Percentiles rank a stretch among this genome's conserved stretches.
These are phyloP conservation scores for Bryopsis sp. DNA, from an alignment of 139 green algal species.

Conservation along the genomic window DNA sequence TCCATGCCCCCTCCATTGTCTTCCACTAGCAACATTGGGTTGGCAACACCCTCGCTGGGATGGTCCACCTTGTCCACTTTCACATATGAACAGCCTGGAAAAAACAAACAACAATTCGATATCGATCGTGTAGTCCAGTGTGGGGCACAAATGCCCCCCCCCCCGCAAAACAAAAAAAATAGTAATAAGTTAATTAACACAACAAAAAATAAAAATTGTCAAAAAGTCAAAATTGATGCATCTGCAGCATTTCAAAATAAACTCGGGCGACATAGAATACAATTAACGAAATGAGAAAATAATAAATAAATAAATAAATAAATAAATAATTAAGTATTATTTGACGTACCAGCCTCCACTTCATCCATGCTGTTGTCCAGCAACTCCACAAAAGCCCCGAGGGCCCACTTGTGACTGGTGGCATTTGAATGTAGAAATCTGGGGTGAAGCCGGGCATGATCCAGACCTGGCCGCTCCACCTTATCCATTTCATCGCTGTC, in stretches of 20 bases:
- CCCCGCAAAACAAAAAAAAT: too few relatives aligned
- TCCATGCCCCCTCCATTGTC: conserved; percentile 24
- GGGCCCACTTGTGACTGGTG: conserved; percentile 42
- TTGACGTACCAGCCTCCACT: conserved; percentile 9
- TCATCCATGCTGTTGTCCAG: conserved; percentile 46
- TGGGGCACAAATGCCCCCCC: too few relatives aligned
- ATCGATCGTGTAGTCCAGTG: too few relatives aligned
- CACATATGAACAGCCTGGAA: conserved; percentile 13
- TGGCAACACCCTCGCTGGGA: not conserved
- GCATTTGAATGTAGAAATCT: conserved; percentile 47
- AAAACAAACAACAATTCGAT: too few relatives aligned
- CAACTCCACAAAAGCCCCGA: conserved; percentile 47
- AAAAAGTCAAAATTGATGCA: too few relatives aligned
- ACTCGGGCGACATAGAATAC: too few relatives aligned
- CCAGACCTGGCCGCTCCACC: conserved; percentile 13
- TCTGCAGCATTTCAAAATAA: too few relatives aligned
- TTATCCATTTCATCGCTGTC: conserved; percentile 14
- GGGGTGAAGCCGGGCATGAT: conserved; percentile 26
- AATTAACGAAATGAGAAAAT: too few relatives aligned
- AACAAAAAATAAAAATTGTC: too few relatives aligned
- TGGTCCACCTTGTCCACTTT: conserved; percentile 19
- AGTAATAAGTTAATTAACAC: too few relatives aligned
- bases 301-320: not conserved
- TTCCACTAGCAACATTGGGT: conserved; percentile 15
- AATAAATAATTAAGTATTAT: not conserved